Evolutionary conservation across 2,329 filamentous ascomycete species (phyloP), one percentile per base, ranked within the genome.

Genomic region (Amphichorda felina): DNA sequence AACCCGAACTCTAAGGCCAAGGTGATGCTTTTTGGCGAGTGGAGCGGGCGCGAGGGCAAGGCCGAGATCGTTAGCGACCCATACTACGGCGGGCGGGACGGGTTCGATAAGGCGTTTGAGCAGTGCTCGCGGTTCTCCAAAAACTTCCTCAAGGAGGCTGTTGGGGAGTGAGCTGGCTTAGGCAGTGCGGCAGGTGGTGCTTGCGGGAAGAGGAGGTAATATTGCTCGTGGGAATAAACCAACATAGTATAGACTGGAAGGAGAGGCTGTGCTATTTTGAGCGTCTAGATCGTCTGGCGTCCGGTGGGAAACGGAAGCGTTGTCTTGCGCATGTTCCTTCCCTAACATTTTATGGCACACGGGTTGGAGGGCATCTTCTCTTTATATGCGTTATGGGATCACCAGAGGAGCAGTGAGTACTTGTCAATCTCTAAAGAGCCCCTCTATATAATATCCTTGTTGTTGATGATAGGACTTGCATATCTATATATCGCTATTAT

Each of bases 71-170:
- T 95, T 8, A 65, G 73, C 39, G 91, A 96, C 56, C 91, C 91
- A 11, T 98, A 96, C 61, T 96, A 96, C 56, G 87, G 85, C n/a
- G 86, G 75, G 10, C 61, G 66, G 4, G 72, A 83, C 45, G 87
- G 86, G 2, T 96, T 96, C 52, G 75, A 82, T 48, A 74, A 70
- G 50, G 85, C 87, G n/a, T 96, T 82, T 58, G 76, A 89, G 60
- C 88, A 95, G 66, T 80, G 81, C 42, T 63, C 68, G 40, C 67
- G 81, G 41, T 94, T 93, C 54, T 79, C 82, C 2, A 70, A 68
- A 52, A 86, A 82, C 37, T 87, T 95, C 48, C 47, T 94, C 43
- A 66, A 70, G 48, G 67, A 78, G 31, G 63, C 75, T 19, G 35
- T 56, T 10, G 55, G 43, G 18, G 40, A 46, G 37, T 47, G 40